Evolutionary conservation across 768 basidiomycete genomes (phyloP).

Genomic region (Leucosporidium creatinivorum): DNA sequence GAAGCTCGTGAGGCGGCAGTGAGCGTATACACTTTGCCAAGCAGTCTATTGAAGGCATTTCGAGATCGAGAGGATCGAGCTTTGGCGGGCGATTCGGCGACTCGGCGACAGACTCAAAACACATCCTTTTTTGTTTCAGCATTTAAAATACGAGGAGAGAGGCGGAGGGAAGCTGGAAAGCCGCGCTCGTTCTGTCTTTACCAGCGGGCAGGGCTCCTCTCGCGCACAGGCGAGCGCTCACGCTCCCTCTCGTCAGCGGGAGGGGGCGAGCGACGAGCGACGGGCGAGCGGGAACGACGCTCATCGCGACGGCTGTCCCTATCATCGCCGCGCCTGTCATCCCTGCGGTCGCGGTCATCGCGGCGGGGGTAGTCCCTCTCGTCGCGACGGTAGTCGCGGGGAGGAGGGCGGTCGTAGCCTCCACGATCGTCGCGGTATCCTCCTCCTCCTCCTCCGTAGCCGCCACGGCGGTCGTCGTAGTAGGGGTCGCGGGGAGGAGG

Average conservation of each 20-base stretch:
- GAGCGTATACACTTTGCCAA: too few species aligned
- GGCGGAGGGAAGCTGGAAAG: too few species aligned
- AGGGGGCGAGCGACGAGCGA: conserved; percentile 6
- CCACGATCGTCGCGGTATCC: conserved; percentile 43
- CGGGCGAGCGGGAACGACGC: conserved; percentile 37
- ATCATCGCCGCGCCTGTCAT: conserved; percentile 50
- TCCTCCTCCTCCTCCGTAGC: conserved; percentile 13
- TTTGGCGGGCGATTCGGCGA: too few species aligned
- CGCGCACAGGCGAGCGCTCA: not conserved
- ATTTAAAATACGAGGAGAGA: too few species aligned
- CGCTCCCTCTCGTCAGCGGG: conserved; percentile 13
- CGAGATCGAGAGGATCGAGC: too few species aligned
- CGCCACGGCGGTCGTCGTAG: not conserved
- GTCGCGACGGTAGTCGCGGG: conserved; percentile 52
- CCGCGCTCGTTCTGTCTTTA: too few species aligned
- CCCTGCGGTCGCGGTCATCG: conserved; percentile 48
- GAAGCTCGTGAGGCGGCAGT: too few species aligned
- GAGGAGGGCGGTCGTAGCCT: conserved; percentile 34
- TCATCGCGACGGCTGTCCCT: conserved; percentile 59
- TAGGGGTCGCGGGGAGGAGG: conserved; percentile 41
- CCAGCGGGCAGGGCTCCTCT: not conserved
- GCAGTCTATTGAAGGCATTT: too few species aligned
- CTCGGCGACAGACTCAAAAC: too few species aligned
- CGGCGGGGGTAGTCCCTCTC: conserved; percentile 53
- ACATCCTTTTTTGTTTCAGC: too few species aligned